These are phyloP conservation scores for Hypoxylon fragiforme DNA, from an alignment of 495 filamentous ascomycete species.

Conservation along the genomic window DNA sequence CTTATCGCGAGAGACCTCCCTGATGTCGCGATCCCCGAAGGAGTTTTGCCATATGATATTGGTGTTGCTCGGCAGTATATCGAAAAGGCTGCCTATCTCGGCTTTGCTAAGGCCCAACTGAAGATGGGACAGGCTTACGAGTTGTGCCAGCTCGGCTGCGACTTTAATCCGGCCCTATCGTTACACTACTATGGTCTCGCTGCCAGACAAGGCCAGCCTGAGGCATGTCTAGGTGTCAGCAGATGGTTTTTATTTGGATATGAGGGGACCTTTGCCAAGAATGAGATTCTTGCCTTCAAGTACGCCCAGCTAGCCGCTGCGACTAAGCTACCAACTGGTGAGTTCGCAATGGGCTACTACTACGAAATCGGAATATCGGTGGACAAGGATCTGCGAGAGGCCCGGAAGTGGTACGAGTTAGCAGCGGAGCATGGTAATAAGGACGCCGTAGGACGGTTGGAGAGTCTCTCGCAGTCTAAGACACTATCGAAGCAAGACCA, in stretches of 20 bases:
- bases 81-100: slow-evolving; percentile 94
- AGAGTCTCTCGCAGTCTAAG: slow-evolving; percentile 82
- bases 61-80: slow-evolving; percentile 81
- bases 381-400: slow-evolving; percentile 77
- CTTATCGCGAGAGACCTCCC: slow-evolving; percentile 86
- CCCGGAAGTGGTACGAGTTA: slow-evolving; percentile 86
- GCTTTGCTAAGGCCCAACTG: slow-evolving; percentile 94
- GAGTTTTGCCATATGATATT: slow-evolving; percentile 72
- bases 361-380: slow-evolving; percentile 94
- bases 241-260: slow-evolving; percentile 98
- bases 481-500: slow-evolving; percentile 88
- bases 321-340: slow-evolving; percentile 80
- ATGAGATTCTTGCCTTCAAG: slow-evolving; percentile 87
- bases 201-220: slow-evolving; percentile 80
- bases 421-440: slow-evolving; percentile 90
- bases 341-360: slow-evolving; percentile 98
- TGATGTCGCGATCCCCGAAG: slow-evolving; percentile 76
- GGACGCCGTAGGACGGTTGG: slow-evolving; percentile 79
- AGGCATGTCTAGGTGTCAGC: slow-evolving; percentile 95
- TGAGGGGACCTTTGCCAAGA: slow-evolving; percentile 89
- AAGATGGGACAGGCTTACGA: slow-evolving; percentile 98
- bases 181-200: slow-evolving; percentile 96
- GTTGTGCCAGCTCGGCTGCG: slow-evolving; percentile 87
- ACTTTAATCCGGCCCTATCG: slow-evolving; percentile 90
- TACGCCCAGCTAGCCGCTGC: slow-evolving; percentile 87